phyloP scores from a whole-genome alignment of 805 yeast species.

The Barnettozyma californica region DNA sequence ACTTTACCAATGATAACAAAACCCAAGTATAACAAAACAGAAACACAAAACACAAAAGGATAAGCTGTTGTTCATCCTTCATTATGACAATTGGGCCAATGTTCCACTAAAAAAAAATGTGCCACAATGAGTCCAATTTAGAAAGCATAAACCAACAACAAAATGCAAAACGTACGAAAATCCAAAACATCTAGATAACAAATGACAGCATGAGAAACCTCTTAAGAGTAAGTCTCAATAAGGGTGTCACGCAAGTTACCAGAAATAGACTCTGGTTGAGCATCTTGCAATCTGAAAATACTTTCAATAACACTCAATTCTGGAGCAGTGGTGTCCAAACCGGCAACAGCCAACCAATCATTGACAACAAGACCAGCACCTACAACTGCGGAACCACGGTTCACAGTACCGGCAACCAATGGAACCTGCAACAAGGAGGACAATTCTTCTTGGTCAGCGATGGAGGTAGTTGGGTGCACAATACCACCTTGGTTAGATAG shows the following conservation, averaged over 20 bases:
- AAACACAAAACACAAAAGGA: conserved; percentile 1
- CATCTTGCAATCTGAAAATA: conserved; percentile 89
- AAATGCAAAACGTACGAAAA: conserved; percentile 3
- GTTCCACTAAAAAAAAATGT: background rate
- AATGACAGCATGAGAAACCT: background rate
- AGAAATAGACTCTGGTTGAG: conserved; percentile 80
- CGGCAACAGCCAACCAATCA: conserved; percentile 96
- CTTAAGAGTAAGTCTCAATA: conserved; percentile 80
- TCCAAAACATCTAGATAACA: background rate
- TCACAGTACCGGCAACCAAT: conserved; percentile 96
- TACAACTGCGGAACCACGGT: conserved; percentile 95
- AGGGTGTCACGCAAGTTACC: conserved; percentile 86
- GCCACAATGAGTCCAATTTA: background rate
- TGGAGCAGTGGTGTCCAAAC: conserved; percentile 97
- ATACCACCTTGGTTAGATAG: conserved; percentile 96
- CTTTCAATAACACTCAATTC: conserved; percentile 95
- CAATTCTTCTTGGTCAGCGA: conserved; percentile 97
- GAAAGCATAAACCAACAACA: conserved; percentile 1
- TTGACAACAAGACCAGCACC: conserved; percentile 99
- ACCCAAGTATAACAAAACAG: conserved; percentile 3
- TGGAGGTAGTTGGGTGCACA: conserved; percentile 95
- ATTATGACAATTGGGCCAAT: background rate
- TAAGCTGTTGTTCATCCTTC: background rate
- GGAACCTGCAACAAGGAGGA: conserved; percentile 95
- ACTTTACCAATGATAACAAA: conserved; percentile 3